Percentiles rank a stretch among this genome's conserved stretches.
phyloP scores from a whole-genome alignment of 768 basidiomycete species.

The Fibroporia radiculosa region DNA sequence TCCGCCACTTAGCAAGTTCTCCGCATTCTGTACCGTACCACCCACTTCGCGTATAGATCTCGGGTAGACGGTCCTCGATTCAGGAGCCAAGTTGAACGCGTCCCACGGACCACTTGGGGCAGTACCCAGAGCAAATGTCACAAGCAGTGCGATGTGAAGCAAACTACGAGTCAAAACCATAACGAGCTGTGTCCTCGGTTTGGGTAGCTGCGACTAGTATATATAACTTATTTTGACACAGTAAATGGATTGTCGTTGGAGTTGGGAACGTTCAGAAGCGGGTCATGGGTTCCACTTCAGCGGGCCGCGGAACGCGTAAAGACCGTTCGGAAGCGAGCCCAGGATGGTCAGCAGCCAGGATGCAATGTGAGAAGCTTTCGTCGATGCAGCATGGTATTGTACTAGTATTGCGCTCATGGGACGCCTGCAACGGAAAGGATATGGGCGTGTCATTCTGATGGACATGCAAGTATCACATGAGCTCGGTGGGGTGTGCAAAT shows the following conservation, averaged over 20 bases:
- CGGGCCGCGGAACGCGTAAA: neutral
- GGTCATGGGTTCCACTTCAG: neutral
- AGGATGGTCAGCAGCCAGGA: neutral
- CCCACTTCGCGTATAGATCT: slow-evolving; percentile 29
- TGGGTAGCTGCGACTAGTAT: no score
- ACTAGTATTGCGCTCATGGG: no score
- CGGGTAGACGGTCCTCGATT: slow-evolving; percentile 39
- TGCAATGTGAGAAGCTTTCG: no score
- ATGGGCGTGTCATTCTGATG: no score
- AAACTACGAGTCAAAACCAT: no score
- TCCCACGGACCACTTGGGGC: slow-evolving; percentile 48
- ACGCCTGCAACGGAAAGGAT: no score
- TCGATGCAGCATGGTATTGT: no score
- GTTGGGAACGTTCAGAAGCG: neutral
- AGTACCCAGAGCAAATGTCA: neutral
- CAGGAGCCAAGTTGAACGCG: slow-evolving; percentile 42
- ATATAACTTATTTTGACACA: no score
- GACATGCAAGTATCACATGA: no score
- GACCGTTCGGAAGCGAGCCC: neutral
- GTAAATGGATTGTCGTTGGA: no score
- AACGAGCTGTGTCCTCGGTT: no score
- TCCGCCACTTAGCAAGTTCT: slow-evolving; percentile 27
- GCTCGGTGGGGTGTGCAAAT: no score
- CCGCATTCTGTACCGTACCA: slow-evolving; percentile 28
- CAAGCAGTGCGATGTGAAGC: neutral